These are phyloP conservation scores for Colletotrichum sidae DNA, from an alignment of 2,329 filamentous ascomycete genomes.

Conservation along the genomic window DNA sequence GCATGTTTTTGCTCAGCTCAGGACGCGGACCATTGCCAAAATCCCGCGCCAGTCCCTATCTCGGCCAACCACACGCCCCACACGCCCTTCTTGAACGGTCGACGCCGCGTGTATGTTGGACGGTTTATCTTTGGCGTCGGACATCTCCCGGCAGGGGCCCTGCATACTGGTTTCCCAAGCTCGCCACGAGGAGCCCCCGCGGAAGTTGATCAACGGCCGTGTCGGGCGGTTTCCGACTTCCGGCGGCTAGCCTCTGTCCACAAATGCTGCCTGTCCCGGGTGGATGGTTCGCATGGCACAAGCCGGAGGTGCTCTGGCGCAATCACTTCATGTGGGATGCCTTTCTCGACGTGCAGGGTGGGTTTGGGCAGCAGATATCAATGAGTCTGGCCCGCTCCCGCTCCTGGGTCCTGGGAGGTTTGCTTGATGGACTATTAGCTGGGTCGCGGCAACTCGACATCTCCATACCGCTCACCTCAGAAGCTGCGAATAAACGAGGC, in stretches of 20 bases:
- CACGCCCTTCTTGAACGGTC: background rate
- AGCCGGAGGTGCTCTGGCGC: slow-evolving; percentile 25
- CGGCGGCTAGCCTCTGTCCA: slow-evolving; percentile 9
- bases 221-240: slow-evolving; percentile 22
- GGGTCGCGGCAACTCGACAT: no score
- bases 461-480: background rate
- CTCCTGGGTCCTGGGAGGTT: background rate
- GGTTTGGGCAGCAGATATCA: slow-evolving; percentile 14
- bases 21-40: no score
- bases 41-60: background rate
- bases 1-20: slow-evolving; percentile 1
- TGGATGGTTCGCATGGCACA: slow-evolving; percentile 23
- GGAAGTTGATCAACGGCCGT: background rate
- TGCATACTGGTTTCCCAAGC: background rate
- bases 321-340: slow-evolving; percentile 15
- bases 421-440: background rate
- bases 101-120: background rate
- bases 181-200: background rate
- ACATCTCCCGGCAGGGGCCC: slow-evolving; percentile 24
- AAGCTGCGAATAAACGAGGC: background rate
- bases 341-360: slow-evolving; percentile 2
- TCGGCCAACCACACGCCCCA: slow-evolving; percentile 9
- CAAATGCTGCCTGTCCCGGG: slow-evolving; percentile 2
- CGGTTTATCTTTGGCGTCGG: slow-evolving; percentile 17
- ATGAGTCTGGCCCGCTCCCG: background rate